Evolutionary conservation across 257 asterid species (phyloP).

Genomic region (Cynanchum wilfordii): DNA sequence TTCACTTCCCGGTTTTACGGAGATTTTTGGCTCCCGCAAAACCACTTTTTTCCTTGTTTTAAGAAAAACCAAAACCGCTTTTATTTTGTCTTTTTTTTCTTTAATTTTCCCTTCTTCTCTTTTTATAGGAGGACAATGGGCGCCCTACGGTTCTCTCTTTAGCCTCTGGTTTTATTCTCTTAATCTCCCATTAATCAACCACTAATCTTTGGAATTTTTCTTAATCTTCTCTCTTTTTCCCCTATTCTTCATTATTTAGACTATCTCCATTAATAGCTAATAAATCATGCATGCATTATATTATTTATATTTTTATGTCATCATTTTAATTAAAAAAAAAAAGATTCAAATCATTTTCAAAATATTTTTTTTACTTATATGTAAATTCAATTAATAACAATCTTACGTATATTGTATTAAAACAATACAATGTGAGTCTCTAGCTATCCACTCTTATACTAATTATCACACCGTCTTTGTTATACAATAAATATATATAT

Average conservation of each 20-base stretch:
- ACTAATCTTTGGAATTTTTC: slow-evolving; percentile 17
- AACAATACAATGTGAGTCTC: too few species aligned
- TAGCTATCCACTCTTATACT: too few species aligned
- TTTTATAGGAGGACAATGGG: slow-evolving; percentile 5
- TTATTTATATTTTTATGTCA: too few species aligned
- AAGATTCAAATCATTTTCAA: not conserved
- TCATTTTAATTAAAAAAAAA: too few species aligned
- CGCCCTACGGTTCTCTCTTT: not conserved
- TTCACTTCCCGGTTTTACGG: slow-evolving; percentile 41
- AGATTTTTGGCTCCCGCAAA: slow-evolving; percentile 11
- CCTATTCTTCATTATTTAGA: not conserved
- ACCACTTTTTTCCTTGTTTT: slow-evolving; percentile 1
- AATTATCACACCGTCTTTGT: too few species aligned
- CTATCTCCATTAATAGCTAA: not conserved
- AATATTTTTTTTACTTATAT: too few species aligned
- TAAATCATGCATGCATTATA: not conserved
- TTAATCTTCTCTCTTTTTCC: not conserved
- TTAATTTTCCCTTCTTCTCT: not conserved
- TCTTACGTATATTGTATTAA: too few species aligned
- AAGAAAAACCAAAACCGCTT: slow-evolving; percentile 5
- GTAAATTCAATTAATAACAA: not conserved
- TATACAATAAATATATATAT: too few species aligned
- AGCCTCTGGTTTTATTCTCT: slow-evolving; percentile 13
- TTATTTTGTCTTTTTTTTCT: not conserved
- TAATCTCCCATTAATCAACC: slow-evolving; percentile 1